These are phyloP conservation scores for Nepenthes mirabilis DNA, from an alignment of 148 eudicot species.

Conservation along the genomic window DNA sequence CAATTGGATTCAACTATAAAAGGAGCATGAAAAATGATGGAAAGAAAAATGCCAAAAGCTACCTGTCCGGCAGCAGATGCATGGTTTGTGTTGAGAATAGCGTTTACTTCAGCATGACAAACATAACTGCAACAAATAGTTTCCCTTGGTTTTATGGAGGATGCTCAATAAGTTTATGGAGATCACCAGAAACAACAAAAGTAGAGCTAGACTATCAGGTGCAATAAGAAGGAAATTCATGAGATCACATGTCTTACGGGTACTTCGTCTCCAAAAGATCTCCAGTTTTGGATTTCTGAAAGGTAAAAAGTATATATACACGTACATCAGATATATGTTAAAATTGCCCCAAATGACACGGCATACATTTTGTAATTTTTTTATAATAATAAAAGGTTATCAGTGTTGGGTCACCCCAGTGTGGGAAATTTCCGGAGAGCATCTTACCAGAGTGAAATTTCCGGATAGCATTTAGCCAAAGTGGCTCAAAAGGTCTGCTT, in stretches of 20 bases:
- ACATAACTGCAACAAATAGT: conserved; percentile 47
- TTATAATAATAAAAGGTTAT: too few relatives aligned
- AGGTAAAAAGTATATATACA: conserved; percentile 2
- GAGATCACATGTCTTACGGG: conserved; percentile 44
- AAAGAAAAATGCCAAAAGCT: neutral
- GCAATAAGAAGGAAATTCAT: neutral
- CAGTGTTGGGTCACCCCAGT: too few relatives aligned
- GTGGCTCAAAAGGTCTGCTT: too few relatives aligned
- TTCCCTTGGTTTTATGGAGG: neutral
- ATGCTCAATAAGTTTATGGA: neutral
- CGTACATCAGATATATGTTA: neutral
- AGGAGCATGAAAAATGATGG: too few relatives aligned
- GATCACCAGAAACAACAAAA: neutral
- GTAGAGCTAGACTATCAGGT: neutral
- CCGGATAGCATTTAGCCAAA: too few relatives aligned
- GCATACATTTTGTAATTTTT: too few relatives aligned
- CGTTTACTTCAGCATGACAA: conserved; percentile 97
- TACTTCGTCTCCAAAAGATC: conserved; percentile 85
- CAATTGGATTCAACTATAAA: too few relatives aligned
- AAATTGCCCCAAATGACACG: neutral
- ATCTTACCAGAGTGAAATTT: too few relatives aligned
- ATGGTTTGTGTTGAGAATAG: conserved; percentile 84
- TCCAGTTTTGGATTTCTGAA: conserved; percentile 71
- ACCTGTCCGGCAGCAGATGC: conserved; percentile 98
- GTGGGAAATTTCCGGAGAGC: too few relatives aligned